phyloP scores from a whole-genome alignment of 192 early-diverging fungal species.

The Podila epigama region DNA sequence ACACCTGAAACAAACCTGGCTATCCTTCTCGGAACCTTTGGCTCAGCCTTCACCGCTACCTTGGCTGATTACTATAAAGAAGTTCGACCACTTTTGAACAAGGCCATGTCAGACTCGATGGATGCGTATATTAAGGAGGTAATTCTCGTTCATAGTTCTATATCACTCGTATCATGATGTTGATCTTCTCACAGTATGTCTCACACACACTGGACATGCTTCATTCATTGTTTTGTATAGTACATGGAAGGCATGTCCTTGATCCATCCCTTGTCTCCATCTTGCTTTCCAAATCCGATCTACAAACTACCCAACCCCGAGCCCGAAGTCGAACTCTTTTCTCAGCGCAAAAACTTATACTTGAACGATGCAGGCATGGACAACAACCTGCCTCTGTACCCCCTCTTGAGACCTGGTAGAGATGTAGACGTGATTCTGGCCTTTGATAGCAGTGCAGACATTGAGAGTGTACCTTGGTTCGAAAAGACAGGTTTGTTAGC shows the following conservation, averaged over 20 bases:
- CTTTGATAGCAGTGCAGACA: constrained; percentile 78
- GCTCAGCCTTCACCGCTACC: constrained; percentile 61
- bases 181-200: too few relatives aligned
- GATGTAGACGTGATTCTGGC: constrained; percentile 76
- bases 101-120: constrained; percentile 33
- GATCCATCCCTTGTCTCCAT: constrained; percentile 72
- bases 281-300: constrained; percentile 73
- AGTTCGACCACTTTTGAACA: constrained; percentile 50
- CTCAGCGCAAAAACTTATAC: constrained; percentile 49
- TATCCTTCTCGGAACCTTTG: constrained; percentile 66
- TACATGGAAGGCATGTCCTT: constrained; percentile 60
- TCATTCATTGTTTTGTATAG: too few relatives aligned
- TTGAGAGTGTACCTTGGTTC: constrained; percentile 73
- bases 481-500: constrained; percentile 48
- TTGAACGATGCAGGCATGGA: constrained; percentile 83
- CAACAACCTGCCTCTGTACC: constrained; percentile 84
- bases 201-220: too few relatives aligned
- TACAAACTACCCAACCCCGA: constrained; percentile 54
- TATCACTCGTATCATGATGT: too few relatives aligned
- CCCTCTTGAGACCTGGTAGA: constrained; percentile 69
- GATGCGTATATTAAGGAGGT: constrained; percentile 52
- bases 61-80: constrained; percentile 59
- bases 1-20: constrained; percentile 74
- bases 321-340: constrained; percentile 24
- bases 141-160: too few relatives aligned